Percentiles rank a stretch among this genome's conserved stretches.
phyloP scores from a whole-genome alignment of 306 rosid genomes.

The Quercus berberidifolia region DNA sequence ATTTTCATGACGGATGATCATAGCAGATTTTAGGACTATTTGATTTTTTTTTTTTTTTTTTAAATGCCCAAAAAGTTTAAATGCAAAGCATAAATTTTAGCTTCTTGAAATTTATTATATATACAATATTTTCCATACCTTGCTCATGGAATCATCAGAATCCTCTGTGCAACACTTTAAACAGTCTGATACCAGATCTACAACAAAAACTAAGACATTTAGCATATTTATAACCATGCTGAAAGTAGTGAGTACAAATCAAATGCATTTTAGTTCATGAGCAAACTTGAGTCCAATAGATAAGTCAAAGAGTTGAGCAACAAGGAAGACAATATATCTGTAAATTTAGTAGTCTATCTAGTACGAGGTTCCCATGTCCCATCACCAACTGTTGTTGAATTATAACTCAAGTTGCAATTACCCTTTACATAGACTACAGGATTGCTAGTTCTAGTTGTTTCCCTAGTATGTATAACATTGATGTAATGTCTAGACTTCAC shows the following conservation, averaged over 20 bases:
- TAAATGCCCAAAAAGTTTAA: no score
- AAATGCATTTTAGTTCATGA: neutral
- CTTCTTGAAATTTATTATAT: neutral
- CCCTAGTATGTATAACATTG: no score
- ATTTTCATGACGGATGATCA: no score
- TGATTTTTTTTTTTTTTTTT: no score
- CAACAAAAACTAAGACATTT: constrained; percentile 22
- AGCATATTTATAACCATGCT: neutral
- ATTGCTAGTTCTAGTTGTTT: neutral
- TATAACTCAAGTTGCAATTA: neutral
- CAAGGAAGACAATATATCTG: neutral
- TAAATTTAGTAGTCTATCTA: neutral
- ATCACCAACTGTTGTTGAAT: neutral
- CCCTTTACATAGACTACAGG: neutral
- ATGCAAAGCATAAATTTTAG: neutral
- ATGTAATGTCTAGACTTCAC: no score
- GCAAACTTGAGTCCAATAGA: neutral
- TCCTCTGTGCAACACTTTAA: constrained; percentile 82
- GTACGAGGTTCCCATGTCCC: neutral
- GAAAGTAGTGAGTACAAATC: constrained; percentile 11
- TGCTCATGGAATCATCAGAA: constrained; percentile 70
- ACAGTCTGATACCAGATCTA: constrained; percentile 81
- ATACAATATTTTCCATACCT: constrained; percentile 39
- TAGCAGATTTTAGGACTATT: no score
- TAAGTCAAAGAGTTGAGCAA: neutral